Base-by-base conservation (phyloP, 164 flowering plant genomes). In the Nelumbo lutea region DNA sequence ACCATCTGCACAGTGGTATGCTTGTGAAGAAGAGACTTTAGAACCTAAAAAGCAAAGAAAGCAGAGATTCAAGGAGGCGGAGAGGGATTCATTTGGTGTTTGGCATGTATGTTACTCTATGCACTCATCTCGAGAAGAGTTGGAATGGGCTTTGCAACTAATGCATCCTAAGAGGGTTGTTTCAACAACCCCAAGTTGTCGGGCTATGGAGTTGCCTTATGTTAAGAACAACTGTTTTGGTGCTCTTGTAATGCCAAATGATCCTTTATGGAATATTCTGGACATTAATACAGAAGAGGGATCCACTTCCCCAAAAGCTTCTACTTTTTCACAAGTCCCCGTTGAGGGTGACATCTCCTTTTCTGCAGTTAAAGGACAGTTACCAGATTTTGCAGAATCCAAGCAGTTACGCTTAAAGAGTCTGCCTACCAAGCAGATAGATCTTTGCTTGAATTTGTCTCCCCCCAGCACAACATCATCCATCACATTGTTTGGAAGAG, bases 101-200 rank as follows among this genome's bases (percentile, higher is more conserved):
- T 93, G 96, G 96, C 96, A 93, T 75, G 88, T 90, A 15, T 93
- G 98, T 73, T 93, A 84, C 79, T 89, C 95, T 0, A 88, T 83
- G 74, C 98, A 93, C 73, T 93, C 98, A 45, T 90, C 98, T 9
- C 81, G 79, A 61, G 93, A 86, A 70, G 98, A 93, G 72, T 45
- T 93, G 46, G 96, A 90, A 69, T 88, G 91, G 88, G 95, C 95
- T 1, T 76, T 90, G 76, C 83, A 89, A 73, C 84, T 86, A 79
- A 87, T 93, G 64, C 79, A 80, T 14, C 98, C 98, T 45, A 90
- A 84, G 68, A 71, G 88, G 83, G 90, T 93, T 46, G 83, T 89
- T 50, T 93, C 98, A 15, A 90, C 98, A 66, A 87, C 96, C 52
- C 88, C 93, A 4, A 63, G 59, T 72, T 90, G 94, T 73, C 71